A percentile compares a stretch with the other conserved stretches of the same genome.
Evolutionary conservation across 768 basidiomycete genomes (phyloP).

Genomic region (Leccinellum luteum): DNA sequence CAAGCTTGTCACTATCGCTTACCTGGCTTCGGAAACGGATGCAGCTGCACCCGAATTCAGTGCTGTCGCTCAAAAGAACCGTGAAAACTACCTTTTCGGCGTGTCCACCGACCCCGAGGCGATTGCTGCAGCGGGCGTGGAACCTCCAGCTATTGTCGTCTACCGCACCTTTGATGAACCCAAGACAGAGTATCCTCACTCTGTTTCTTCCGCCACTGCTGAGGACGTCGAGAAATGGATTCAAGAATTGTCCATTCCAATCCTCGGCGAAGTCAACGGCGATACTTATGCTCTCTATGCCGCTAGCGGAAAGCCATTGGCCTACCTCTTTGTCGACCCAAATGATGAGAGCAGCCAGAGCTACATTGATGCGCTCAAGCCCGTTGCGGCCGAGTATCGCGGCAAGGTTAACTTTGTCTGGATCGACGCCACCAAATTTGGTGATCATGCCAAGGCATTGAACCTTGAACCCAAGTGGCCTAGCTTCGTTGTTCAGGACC

Average conservation of each 20-base stretch:
- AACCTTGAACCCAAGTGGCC: constrained; percentile 94
- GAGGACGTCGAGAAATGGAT: constrained; percentile 76
- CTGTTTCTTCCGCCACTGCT: constrained; percentile 48
- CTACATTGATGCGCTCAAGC: constrained; percentile 64
- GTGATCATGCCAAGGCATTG: constrained; percentile 92
- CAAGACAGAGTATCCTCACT: constrained; percentile 62
- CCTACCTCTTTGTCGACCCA: constrained; percentile 93
- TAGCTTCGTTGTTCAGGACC: constrained; percentile 87
- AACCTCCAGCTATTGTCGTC: constrained; percentile 81
- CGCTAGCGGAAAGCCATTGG: constrained; percentile 77
- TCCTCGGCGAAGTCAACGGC: constrained; percentile 88
- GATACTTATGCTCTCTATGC: constrained; percentile 93
- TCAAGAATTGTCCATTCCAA: constrained; percentile 77
- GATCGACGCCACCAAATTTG: constrained; percentile 95
- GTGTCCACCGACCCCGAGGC: constrained; percentile 68
- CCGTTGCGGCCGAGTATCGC: constrained; percentile 79
- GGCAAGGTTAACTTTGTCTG: constrained; percentile 94
- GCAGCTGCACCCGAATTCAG: constrained; percentile 72
- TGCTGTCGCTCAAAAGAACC: constrained; percentile 78
- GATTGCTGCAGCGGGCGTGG: constrained; percentile 68
- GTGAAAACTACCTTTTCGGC: constrained; percentile 95
- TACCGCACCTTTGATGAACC: constrained; percentile 94
- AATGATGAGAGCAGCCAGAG: constrained; percentile 59
- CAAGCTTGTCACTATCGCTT: constrained; percentile 88
- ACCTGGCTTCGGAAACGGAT: constrained; percentile 70